Evolutionary conservation across 192 early-diverging fungal genomes (phyloP), one percentile per base, ranked within the genome.

Genomic region (Coemansia sp.): DNA sequence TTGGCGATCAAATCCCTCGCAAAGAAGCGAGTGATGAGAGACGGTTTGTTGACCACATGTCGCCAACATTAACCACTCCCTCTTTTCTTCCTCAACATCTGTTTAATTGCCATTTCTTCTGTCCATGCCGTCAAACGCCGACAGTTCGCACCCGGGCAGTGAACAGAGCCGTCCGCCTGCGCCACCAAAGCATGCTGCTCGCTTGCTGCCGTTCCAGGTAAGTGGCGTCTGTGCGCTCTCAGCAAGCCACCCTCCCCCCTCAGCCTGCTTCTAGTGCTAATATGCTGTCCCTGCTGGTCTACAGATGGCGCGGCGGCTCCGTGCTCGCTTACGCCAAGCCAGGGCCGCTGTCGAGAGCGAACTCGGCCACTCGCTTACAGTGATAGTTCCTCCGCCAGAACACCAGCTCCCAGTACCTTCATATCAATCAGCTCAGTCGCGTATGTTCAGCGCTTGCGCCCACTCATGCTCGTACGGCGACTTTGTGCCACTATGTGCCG

Each of bases 231-330:
- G 21, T 21, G 4, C 22, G 10, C 34, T 17, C 38, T 39, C 15
- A 8, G 38, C 9, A 39, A 39, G 38, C 38, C 52, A 21, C 52
- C 1, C 32, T 11, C 21, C n/a, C n/a, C n/a, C n/a, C n/a, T n/a
- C n/a, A n/a, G 7, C 10, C 6, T 21, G 8, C 4, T 22, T 18
- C 43, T 44, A 8, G 18, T 1, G 22, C 7, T n/a, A 9, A 2
- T 34, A 8, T 4, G 12, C 24, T 50, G 46, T 14, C 46, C 15
- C 46, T 15, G 46, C 4, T 22, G 41, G 11, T 24, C 6, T 54
- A 35, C 56, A 70, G 68, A 66, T 76, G 68, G 68, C 61, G 42
- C 53, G 19, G 46, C 64, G 65, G 22, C 68, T 76, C 22, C 68
- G 68, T n/a, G 52, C 65, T 22, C 60, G 68, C 21, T 61, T 76